Conservation (phyloP, 2,329 filamentous ascomycete species). For the Fragosphaeria purpurea region DNA sequence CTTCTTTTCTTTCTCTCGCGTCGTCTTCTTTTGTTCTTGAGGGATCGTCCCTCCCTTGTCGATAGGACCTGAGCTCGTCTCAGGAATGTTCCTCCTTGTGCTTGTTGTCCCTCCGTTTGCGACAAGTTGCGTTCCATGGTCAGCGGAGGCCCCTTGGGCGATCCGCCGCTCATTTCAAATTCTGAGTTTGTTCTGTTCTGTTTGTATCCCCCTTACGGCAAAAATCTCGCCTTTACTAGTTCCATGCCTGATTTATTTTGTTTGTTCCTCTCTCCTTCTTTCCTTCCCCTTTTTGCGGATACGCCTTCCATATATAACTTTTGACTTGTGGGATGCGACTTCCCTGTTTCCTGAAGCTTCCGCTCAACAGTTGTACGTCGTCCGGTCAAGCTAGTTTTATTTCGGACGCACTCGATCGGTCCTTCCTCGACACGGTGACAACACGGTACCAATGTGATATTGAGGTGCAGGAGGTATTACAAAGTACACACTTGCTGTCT, state of each 20-base stretch:
- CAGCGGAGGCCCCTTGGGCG: too few relatives aligned
- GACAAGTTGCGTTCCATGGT: too few relatives aligned
- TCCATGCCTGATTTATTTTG: neutral
- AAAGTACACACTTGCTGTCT: too few relatives aligned
- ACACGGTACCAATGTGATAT: neutral
- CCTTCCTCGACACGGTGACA: neutral
- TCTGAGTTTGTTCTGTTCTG: neutral
- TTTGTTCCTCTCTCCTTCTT: neutral
- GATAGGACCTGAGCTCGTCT: neutral
- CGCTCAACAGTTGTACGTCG: neutral
- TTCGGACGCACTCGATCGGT: neutral
- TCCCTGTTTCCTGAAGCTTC: neutral
- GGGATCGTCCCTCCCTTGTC: neutral
- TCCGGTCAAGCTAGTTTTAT: neutral
- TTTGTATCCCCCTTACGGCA: neutral
- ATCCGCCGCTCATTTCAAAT: too few relatives aligned
- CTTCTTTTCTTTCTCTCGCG: neutral
- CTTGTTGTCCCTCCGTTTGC: neutral
- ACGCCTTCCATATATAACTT: neutral
- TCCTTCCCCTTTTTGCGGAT: neutral
- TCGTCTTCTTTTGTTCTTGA: neutral
- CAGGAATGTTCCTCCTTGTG: neutral
- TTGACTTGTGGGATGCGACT: conserved; percentile 1
- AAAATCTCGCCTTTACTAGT: neutral
- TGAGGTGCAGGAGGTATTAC: neutral